These are phyloP conservation scores for Apiospora marii DNA, from an alignment of 2,329 filamentous ascomycete genomes.

Conservation along the genomic window DNA sequence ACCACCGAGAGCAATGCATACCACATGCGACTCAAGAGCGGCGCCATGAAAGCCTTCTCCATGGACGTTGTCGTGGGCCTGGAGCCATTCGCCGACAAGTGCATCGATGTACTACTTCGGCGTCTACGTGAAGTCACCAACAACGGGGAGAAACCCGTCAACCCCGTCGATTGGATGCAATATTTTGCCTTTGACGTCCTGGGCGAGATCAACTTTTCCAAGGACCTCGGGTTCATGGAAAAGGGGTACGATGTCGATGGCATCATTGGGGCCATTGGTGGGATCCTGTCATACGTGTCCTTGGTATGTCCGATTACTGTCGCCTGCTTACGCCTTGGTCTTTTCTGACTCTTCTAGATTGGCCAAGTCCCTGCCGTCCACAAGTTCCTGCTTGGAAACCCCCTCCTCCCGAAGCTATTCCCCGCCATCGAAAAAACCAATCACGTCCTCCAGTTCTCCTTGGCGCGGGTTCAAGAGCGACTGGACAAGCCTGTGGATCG, in stretches of 20 bases:
- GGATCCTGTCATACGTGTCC: slow-evolving; percentile 1
- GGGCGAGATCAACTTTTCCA: slow-evolving; percentile 23
- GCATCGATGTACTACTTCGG: slow-evolving; percentile 17
- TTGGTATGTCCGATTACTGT: not conserved
- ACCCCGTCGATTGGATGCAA: slow-evolving; percentile 22
- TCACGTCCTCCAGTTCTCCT: slow-evolving; percentile 25
- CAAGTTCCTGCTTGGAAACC: slow-evolving; percentile 27
- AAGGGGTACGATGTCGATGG: slow-evolving; percentile 16
- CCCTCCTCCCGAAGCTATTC: slow-evolving; percentile 25
- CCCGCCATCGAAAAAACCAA: slow-evolving; percentile 26
- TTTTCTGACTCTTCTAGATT: not conserved
- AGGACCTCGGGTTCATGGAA: slow-evolving; percentile 20
- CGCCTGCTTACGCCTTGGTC: no score
- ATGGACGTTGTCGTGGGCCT: slow-evolving; percentile 24
- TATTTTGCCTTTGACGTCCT: slow-evolving; percentile 26
- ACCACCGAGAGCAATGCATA: slow-evolving; percentile 25
- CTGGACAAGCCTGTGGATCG: slow-evolving; percentile 4
- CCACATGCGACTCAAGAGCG: slow-evolving; percentile 26
- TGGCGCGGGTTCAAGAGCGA: slow-evolving; percentile 24
- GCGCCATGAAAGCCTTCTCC: slow-evolving; percentile 24
- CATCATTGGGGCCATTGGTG: slow-evolving; percentile 19
- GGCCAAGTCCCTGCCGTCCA: slow-evolving; percentile 22
- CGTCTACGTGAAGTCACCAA: slow-evolving; percentile 11
- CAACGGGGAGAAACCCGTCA: slow-evolving; percentile 3
- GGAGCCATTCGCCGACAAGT: slow-evolving; percentile 27